Conservation (phyloP, 306 rosid genomes). For the Glycine latifolia region DNA sequence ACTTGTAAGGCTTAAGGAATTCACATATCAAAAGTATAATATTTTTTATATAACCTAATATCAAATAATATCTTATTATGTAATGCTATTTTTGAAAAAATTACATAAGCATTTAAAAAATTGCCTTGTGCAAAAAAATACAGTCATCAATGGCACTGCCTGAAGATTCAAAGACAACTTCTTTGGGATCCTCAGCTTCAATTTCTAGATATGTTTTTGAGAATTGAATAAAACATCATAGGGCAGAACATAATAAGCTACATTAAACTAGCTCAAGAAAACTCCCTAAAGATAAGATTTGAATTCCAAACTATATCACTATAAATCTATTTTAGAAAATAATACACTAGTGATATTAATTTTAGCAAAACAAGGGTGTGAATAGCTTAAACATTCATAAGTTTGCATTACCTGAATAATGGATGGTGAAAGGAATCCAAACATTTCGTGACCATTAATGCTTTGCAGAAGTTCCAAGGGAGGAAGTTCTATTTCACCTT, state of each 20-base stretch:
- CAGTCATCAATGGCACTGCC: slow-evolving; percentile 36
- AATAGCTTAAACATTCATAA: slow-evolving; percentile 1
- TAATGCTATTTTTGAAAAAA: no score
- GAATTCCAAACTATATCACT: background rate
- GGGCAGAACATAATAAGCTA: slow-evolving; percentile 14
- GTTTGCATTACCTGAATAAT: slow-evolving; percentile 64
- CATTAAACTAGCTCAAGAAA: slow-evolving; percentile 27
- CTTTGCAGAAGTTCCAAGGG: slow-evolving; percentile 52
- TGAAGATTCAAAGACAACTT: slow-evolving; percentile 23
- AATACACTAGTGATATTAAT: background rate
- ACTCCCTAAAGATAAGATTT: background rate
- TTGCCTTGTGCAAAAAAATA: background rate
- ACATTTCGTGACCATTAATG: slow-evolving; percentile 77
- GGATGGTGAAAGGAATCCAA: slow-evolving; percentile 76
- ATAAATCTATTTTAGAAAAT: slow-evolving; percentile 4
- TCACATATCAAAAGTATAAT: no score
- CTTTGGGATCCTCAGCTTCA: slow-evolving; percentile 73
- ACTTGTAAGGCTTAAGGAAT: no score
- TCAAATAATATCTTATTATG: no score
- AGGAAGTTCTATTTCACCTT: slow-evolving; percentile 51
- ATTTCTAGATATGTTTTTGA: slow-evolving; percentile 58
- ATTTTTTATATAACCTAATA: no score
- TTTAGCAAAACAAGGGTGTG: background rate
- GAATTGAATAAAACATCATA: slow-evolving; percentile 36
- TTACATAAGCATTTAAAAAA: no score